Evolutionary conservation across 2,329 filamentous ascomycete genomes (phyloP), one percentile per base, ranked within the genome.

Genomic region (Lasiodiplodia sp.): DNA sequence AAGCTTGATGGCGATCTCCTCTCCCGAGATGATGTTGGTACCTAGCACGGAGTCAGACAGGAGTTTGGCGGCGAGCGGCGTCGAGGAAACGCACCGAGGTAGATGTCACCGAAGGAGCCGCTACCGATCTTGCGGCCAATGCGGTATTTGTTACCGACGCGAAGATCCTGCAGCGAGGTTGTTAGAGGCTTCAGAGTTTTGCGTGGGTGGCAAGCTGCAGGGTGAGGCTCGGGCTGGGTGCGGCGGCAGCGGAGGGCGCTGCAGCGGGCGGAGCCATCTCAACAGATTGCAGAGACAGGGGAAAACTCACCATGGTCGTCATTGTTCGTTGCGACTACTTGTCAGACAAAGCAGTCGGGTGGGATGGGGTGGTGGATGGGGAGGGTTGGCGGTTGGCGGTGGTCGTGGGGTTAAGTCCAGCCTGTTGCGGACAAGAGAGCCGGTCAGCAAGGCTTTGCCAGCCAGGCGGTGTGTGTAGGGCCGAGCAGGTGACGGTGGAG

Each of bases 1-100:
- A 70, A 99, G 93, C 87, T 99, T 99, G 86, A 99, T 99, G 80
- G 96, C 96, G 77, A 99, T 98, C 84, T 99, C 96, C 83, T 99
- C 96, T 71, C 96, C 96, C 4, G 96, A 98, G 83, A 98, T 98
- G 85, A 99, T 98, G 86, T 99, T 98, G 82, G 96, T 99, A 77
- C 96, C 96, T 90, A 72, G 56, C 25, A 31, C 14, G 52, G 44
- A 34, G 58, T 68, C 49, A 70, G 44, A 68, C 18, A 55, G 70
- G 21, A 40, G 31, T 23, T 51, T 18, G 44, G 34, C 47, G 31
- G 55, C 28, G 52, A 11, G 47, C 38, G 56, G 47, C 57, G 28
- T 34, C 62, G 67, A 34, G 49, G 60, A 64, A 64, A 72, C 86
- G 74, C 82, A 91, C 88, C 88, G 67, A 98, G 90, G 84, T 98